Evolutionary conservation across 2,329 filamentous ascomycete genomes (phyloP), one percentile per base, ranked within the genome.

Genomic region (Dendrostoma leiphaemia): DNA sequence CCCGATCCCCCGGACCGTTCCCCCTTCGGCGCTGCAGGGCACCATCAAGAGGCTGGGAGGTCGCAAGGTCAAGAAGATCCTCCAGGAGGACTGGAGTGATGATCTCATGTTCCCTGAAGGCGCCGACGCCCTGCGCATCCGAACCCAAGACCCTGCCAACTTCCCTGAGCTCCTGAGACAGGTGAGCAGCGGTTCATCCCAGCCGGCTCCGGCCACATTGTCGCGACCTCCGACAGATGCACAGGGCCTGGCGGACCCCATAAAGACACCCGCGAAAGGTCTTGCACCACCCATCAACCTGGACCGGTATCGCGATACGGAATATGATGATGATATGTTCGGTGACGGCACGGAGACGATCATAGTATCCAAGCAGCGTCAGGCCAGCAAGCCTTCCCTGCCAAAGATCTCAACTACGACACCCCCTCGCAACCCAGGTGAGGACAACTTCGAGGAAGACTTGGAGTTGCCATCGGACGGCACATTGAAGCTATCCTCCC

Each of bases 21-120:
- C 93, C 1, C 84, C 89, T 28, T 96, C 93, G 19, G 94, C 94
- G 28, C 77, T 99, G 38, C 44, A 83, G 94, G 94, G 94, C 49
- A 93, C 91, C 9, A 97, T 97, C 67, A 96, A 95, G 74, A 82
- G 92, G 62, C 79, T 97, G 31, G 92, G 92, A 47, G 85, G 84
- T 56, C 82, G 84, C 61, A 91, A 87, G 64, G 78, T 88, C 19
- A 86, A 85, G 64, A 88, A 83, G 65, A 84, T 86, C 37, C 83
- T 90, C 56, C 84, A 89, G 59, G 88, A 91, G 63, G 89, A 93
- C 67, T 93, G 90, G 86, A 86, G 84, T 58, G 88, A 91, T 62
- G 90, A 93, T 62, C 71, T 93, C 46, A 88, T 90, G 62, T 69
- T 91, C 15, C 85, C 88, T 3, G 78, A 79, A 35, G 67, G 75